A percentile compares a stretch with the other conserved stretches of the same genome.
Evolutionary conservation across 768 basidiomycete genomes (phyloP).

Genomic region (Crepidotus variabilis): DNA sequence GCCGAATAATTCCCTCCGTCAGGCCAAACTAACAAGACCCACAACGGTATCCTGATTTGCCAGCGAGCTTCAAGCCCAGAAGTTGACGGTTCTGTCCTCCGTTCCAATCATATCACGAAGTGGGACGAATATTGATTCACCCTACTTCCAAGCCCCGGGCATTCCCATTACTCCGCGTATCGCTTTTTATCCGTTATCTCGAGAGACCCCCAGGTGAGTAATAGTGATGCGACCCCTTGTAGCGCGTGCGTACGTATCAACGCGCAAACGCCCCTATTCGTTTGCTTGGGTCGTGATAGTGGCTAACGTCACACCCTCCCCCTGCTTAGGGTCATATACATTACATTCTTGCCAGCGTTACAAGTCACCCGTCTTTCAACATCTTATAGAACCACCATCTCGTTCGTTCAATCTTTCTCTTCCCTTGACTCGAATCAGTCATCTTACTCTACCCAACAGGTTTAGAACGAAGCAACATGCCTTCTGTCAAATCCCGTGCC

Average conservation of each 20-base stretch:
- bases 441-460: background rate
- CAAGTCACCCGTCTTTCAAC: background rate
- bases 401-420: background rate
- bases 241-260: background rate
- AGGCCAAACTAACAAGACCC: background rate
- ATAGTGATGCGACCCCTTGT: background rate
- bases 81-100: background rate
- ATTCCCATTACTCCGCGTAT: background rate
- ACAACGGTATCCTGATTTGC: background rate
- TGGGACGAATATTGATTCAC: background rate
- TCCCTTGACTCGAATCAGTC: background rate
- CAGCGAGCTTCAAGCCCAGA: background rate
- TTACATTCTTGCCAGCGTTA: constrained; percentile 4
- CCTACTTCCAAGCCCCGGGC: background rate
- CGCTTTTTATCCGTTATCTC: background rate
- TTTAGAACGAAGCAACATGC: constrained; percentile 1
- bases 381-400: background rate
- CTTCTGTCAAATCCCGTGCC: constrained; percentile 5
- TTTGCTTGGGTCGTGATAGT: constrained; percentile 4
- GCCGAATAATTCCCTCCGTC: background rate
- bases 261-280: constrained; percentile 5
- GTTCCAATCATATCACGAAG: background rate
- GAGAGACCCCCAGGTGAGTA: background rate
- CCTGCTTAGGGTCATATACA: background rate
- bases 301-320: constrained; percentile 5